phyloP scores from a whole-genome alignment of 495 filamentous ascomycete genomes.

The Alectoria sarmentosa region DNA sequence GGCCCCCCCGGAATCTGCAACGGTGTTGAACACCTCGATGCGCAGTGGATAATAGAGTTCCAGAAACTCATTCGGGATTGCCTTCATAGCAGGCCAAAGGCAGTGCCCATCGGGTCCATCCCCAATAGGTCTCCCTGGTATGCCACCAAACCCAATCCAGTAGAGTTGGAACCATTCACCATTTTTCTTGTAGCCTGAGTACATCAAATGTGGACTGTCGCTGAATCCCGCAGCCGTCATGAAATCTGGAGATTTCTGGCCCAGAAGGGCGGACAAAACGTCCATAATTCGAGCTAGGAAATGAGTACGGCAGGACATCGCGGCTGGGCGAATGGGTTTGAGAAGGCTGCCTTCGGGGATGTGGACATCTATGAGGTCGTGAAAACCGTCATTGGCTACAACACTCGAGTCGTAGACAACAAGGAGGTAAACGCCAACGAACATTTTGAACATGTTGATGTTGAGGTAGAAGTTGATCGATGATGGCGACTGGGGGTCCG shows the following conservation, averaged over 20 bases:
- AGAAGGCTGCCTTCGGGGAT: conserved; percentile 41
- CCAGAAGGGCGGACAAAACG: conserved; percentile 44
- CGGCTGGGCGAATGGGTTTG: conserved; percentile 43
- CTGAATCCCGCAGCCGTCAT: conserved; percentile 45
- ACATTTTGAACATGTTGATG: conserved; percentile 48
- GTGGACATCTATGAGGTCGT: conserved; percentile 42
- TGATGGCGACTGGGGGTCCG: conserved; percentile 41
- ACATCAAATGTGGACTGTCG: conserved; percentile 46
- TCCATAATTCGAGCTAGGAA: conserved; percentile 41
- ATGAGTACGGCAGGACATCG: conserved; percentile 44
- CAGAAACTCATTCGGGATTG: conserved; percentile 44
- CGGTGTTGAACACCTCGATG: conserved; percentile 43
- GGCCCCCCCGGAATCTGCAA: conserved; percentile 42
- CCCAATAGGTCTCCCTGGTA: conserved; percentile 42
- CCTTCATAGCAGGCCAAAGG: conserved; percentile 47
- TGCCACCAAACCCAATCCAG: conserved; percentile 45
- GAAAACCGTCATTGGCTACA: conserved; percentile 43
- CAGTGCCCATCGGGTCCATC: conserved; percentile 47
- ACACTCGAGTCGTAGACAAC: conserved; percentile 41
- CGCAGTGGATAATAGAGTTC: conserved; percentile 45
- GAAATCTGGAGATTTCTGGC: conserved; percentile 40
- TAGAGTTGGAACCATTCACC: conserved; percentile 48
- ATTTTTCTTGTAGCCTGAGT: conserved; percentile 35
- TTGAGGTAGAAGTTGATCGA: conserved; percentile 46
- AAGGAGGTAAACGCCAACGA: conserved; percentile 44